These are phyloP conservation scores for Tulasnella sp. DNA, from an alignment of 768 basidiomycete species.

Conservation along the genomic window DNA sequence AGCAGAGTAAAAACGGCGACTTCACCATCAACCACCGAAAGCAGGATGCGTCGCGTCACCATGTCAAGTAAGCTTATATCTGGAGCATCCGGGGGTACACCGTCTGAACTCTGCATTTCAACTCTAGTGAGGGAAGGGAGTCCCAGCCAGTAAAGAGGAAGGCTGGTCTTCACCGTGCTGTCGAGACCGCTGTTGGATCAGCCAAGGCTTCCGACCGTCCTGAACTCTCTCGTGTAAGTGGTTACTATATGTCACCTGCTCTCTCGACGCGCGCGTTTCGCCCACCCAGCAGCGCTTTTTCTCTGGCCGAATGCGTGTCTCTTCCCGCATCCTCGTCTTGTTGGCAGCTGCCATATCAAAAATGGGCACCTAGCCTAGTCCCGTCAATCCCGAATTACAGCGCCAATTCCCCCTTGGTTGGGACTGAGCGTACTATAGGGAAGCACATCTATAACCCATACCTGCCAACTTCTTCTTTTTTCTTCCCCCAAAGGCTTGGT, in stretches of 20 bases:
- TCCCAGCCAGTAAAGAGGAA: neutral
- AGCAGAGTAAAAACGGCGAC: neutral
- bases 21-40: neutral
- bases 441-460: neutral
- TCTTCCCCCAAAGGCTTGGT: neutral
- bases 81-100: neutral
- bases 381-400: neutral
- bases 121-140: neutral
- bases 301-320: neutral
- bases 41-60: neutral
- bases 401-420: neutral
- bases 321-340: neutral
- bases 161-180: neutral
- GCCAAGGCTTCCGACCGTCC: neutral
- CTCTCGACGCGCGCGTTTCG: neutral
- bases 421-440: neutral
- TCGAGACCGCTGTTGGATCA: neutral
- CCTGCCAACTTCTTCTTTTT: neutral
- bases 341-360: neutral
- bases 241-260: neutral
- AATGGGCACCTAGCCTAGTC: neutral
- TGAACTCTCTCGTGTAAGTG: neutral
- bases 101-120: too few relatives aligned
- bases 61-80: neutral
- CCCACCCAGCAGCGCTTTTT: neutral